Evolutionary conservation across 805 yeast species (phyloP).

Genomic region (Brettanomyces custersianus): DNA sequence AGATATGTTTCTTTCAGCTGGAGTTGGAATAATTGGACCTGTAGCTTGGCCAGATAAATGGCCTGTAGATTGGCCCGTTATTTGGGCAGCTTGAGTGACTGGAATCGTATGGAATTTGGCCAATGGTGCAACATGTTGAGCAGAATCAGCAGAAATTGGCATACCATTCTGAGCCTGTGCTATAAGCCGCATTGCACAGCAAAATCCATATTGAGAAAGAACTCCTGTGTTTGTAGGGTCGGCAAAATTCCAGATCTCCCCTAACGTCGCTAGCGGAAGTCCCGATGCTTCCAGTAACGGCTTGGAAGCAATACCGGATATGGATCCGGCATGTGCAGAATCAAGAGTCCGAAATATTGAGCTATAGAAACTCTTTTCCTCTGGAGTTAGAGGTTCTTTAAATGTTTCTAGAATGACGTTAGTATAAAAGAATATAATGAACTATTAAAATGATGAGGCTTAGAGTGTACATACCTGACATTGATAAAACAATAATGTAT

Average conservation of each 20-base stretch:
- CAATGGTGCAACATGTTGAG: conserved; percentile 47
- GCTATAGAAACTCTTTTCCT: conserved; percentile 69
- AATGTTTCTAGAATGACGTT: conserved; percentile 9
- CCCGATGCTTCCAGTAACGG: conserved; percentile 80
- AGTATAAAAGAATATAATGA: too few species aligned
- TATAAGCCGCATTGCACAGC: conserved; percentile 79
- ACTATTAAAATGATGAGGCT: too few species aligned
- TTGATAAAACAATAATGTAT: too few species aligned
- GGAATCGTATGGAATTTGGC: conserved; percentile 45
- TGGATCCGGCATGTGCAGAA: conserved; percentile 65
- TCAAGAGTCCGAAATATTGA: conserved; percentile 74
- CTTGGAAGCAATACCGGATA: conserved; percentile 83
- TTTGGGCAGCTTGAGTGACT: conserved; percentile 28
- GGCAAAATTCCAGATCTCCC: conserved; percentile 93
- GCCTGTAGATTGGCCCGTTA: conserved; percentile 12
- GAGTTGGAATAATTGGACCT: conserved; percentile 5
- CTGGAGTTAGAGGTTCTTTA: conserved; percentile 44
- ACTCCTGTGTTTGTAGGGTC: conserved; percentile 85
- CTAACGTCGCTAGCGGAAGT: conserved; percentile 64
- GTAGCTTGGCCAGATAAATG: not conserved
- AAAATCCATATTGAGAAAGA: conserved; percentile 70
- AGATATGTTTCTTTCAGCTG: conserved; percentile 30
- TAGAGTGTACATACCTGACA: too few species aligned
- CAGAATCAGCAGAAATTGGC: conserved; percentile 42
- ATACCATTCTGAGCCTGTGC: conserved; percentile 79